Evolutionary conservation across 371 early-diverging fungal genomes (phyloP), one percentile per base, ranked within the genome.

Genomic region (Lichtheimia ornata): DNA sequence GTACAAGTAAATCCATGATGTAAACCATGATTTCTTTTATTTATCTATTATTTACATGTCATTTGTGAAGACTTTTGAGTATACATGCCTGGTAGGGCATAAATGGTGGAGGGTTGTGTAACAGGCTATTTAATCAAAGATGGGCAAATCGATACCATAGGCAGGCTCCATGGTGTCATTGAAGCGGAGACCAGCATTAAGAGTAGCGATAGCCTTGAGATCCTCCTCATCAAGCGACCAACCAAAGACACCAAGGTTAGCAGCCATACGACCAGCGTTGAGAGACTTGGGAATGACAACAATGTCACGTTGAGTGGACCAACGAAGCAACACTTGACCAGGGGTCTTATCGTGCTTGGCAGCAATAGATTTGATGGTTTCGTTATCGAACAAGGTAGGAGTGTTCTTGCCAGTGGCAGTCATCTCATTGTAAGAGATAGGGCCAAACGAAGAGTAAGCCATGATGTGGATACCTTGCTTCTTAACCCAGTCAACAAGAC

Each of bases 221-320:
- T 76, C 79, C 1, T 67, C 59, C 5, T 65, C 58, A 45, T 69
- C 64, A 52, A 78, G 53, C 4, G 60, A 27, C 61, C 62, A 69
- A 11, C 50, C 45, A 20, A 65, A 57, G 27, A 75, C n/a, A 50
- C 73, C 72, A 44, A 69, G 55, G 58, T 78, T 78, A 45, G 63
- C 35, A 44, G 63, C 65, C 67, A 89, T 74, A 41, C 89, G 77
- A 2, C 67, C 67, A 0, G 64, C 65, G 47, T 80, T 70, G 13
- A 70, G 61, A 52, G 77, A 79, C 70, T 91, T 91, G 49, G 92
- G 92, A 55, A 91, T 88, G 22, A 86, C 85, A 28, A 70, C 75
- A 47, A 79, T 50, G 25, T 78, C 69, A 57, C 73, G 72, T 56
- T 84, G 79, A 51, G 81, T 63, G 50, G 82, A 76, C 84, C 85